Evolutionary conservation across 2,329 filamentous ascomycete genomes (phyloP), one percentile per base, ranked within the genome.

Genomic region (Raffaelea deltoideospora): DNA sequence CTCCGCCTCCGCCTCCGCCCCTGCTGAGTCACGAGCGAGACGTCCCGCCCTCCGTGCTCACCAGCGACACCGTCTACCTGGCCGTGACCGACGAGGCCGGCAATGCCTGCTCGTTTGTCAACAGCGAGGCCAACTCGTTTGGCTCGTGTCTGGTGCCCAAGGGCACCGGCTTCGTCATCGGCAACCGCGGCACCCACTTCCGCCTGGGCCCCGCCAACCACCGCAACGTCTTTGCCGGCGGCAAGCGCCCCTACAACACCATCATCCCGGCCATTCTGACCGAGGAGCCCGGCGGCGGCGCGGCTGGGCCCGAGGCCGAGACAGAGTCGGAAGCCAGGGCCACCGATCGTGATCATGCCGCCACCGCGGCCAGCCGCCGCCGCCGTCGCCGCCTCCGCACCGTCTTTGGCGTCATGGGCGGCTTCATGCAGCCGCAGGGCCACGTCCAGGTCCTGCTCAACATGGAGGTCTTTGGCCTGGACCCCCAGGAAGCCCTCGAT

Each of bases 401-500:
- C 5, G 38, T 44, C 20, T 34, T 44, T 47, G 88, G 88, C 31
- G 86, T 95, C 42, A 95, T 96, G 88, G 88, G 88, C 24, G 87
- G 85, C 1, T 94, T 90, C 55, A 96, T 95, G 81, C 88, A 96
- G 57, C 88, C 88, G 0, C 88, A 95, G 54, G 88, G 87, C 13
- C 88, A 95, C 42, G 77, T 95, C 0, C 88, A 96, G 55, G 86
- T 95, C 0, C 59, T 96, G 10, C 64, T 95, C 1, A 93, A 92
- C 47, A 87, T 92, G 69, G 59, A 90, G 1, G 72, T 82, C 0
- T 93, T 88, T 47, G 74, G 76, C 1, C 66, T 84, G 39, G 78
- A 79, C 41, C 84, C 86, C 0, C 88, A 96, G 55, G 73, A 79
- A 29, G 85, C 88, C 1, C 68, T 96, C 0, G 88, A 96, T 51